Evolutionary conservation across 2,329 filamentous ascomycete genomes (phyloP).

Genomic region (Lasiodiplodia hormozganensis): DNA sequence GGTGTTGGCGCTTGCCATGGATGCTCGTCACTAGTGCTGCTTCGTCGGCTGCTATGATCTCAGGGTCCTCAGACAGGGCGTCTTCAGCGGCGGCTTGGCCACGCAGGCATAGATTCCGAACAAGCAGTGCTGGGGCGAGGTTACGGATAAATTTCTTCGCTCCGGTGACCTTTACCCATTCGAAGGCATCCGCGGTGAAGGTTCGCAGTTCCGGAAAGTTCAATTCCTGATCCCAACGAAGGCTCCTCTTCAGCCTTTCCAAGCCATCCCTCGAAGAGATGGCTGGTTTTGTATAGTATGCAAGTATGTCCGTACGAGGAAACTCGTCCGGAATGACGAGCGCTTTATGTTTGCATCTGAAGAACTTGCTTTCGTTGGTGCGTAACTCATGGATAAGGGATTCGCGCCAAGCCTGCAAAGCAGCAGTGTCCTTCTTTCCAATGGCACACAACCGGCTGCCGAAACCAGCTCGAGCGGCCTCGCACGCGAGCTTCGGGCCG

Average conservation of each 20-base stretch:
- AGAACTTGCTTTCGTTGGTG: conserved; percentile 84
- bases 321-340: conserved; percentile 81
- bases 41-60: conserved; percentile 55
- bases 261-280: conserved; percentile 71
- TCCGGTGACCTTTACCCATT: conserved; percentile 80
- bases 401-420: conserved; percentile 73
- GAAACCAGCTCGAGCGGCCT: conserved; percentile 88
- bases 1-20: conserved; percentile 71
- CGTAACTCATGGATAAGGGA: conserved; percentile 75
- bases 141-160: conserved; percentile 85
- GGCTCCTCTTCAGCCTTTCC: conserved; percentile 58
- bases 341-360: conserved; percentile 76
- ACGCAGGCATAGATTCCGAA: conserved; percentile 60
- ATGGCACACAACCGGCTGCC: conserved; percentile 76
- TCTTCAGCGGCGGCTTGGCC: conserved; percentile 33
- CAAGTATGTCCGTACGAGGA: conserved; percentile 77
- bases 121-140: conserved; percentile 77
- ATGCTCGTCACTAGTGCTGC: conserved; percentile 68
- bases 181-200: conserved; percentile 81
- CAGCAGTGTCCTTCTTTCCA: conserved; percentile 64
- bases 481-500: conserved; percentile 85
- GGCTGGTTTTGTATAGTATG: conserved; percentile 87
- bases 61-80: conserved; percentile 37
- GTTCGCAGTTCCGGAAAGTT: conserved; percentile 72
- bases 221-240: conserved; percentile 69